Base-by-base conservation (phyloP, 2,329 filamentous ascomycete genomes). In the Zelopaecilomyces penicillatus region DNA sequence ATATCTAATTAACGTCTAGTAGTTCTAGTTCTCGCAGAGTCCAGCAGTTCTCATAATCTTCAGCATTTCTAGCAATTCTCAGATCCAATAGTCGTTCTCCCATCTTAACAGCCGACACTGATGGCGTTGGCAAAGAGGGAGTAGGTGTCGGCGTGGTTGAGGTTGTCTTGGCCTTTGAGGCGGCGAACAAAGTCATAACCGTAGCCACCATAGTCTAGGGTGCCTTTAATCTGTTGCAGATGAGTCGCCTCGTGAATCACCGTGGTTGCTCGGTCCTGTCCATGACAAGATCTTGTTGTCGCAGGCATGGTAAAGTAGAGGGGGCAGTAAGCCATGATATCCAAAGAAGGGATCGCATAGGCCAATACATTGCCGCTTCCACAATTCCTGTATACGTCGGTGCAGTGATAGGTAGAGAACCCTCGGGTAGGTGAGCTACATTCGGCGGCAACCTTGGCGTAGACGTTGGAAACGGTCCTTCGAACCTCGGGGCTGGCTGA, bases 241-340 rank as follows among this genome's bases (percentile, higher is more conserved):
- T 85, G 82, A 6, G 81, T 83, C 52, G 72, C 68, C 68, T 86
- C 82, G 55, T 86, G 82, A 10, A 86, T 60, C 30, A 72, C 72
- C 10, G 81, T 84, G 8, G 74, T 81, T 3, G 76, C 77, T 64
- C 82, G 77, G 56, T 84, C 82, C 63, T 85, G 81, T 3, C 55
- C 71, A 57, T 84, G 78, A 66, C 82, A 86, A 1, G 58, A 62
- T 6, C 52, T 53, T 6, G 72, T 64, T 30, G 77, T 47, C 2
- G 69, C 66, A 0, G 75, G 67, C 6, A 85, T 68, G 37, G 57
- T 72, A 66, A 80, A 85, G 64, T 74, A 81, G 19, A 78, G 60
- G 10, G 70, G 66, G 63, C 81, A 85, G 65, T 82, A 82, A 45
- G 74, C 76, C 60, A 83, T 76, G 57, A 72, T 65, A 59, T 73